Evolutionary conservation across 176 grass and related monocot genomes (phyloP).

Genomic region (Juncus inflexus): DNA sequence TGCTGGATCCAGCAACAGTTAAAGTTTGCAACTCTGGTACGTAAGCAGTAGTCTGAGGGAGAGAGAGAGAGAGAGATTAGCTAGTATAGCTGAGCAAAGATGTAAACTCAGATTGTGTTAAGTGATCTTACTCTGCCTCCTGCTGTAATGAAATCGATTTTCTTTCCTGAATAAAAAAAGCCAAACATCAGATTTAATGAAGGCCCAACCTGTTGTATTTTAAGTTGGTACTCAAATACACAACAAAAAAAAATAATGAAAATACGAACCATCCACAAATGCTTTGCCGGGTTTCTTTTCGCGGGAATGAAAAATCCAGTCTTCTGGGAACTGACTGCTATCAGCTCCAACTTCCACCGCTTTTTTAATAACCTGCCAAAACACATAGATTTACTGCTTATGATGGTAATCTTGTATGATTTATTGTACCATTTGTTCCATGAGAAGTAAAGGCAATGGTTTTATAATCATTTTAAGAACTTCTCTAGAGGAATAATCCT

Average conservation of each 20-base stretch:
- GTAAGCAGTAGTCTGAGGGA: constrained; percentile 21
- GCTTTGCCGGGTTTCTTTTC: constrained; percentile 23
- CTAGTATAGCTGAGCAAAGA: constrained; percentile 9
- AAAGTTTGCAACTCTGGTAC: constrained; percentile 22
- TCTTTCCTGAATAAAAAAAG: constrained; percentile 23
- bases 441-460: no score
- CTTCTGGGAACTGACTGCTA: constrained; percentile 18
- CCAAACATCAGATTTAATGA: background rate
- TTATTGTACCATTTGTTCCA: no score
- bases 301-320: constrained; percentile 20
- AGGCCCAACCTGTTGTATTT: background rate
- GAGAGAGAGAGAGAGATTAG: constrained; percentile 1
- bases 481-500: no score
- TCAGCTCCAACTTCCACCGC: constrained; percentile 25
- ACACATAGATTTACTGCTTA: no score
- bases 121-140: constrained; percentile 23
- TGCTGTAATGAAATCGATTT: constrained; percentile 27
- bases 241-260: background rate
- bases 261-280: constrained; percentile 17
- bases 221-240: background rate
- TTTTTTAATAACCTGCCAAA: constrained; percentile 18
- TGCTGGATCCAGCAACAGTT: constrained; percentile 5
- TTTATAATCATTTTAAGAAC: no score
- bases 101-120: background rate
- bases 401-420: no score